Base-by-base conservation (phyloP, 257 asterid species). In the Misopates orontium region DNA sequence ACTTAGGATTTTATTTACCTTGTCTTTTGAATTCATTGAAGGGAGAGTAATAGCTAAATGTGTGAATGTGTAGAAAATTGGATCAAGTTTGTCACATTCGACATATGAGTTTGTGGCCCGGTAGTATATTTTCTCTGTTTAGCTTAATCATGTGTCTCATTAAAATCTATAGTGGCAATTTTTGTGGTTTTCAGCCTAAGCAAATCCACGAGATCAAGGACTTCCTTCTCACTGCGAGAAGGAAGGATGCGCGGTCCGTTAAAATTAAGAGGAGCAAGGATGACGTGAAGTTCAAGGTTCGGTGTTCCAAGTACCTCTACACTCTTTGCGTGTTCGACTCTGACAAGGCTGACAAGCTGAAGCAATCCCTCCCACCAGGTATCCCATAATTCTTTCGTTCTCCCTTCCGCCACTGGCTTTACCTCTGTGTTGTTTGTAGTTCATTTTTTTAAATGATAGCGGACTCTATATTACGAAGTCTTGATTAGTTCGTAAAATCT, bases 361-460 rank as follows among this genome's bases (percentile, higher is more conserved):
- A 78, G 80, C 83, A 78, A 64, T 78, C 83, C 42, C 79, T 78
- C 36, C 83, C 83, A 18, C 83, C 83, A 62, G 83, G 83, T 78
- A 45, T 45, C 5, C 18, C 8, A 0, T 13, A 3, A 14, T 45
- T 44, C n/a, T 0, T 25, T 56, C 14, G 42, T 36, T 28, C 4
- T 28, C 36, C 3, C 36, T 7, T 28, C 42, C 1, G 42, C 10
- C 4, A 2, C 6, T 28, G 36, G 2, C 6, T 28, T 28, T 28
- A 28, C n/a, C 6, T 54, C 16, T 11, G 21, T 48, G 3, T 14
- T 17, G 13, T 50, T 14, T 12, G 51, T 3, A 4, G 4, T 45
- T 45, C 51, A 13, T 45, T n/a, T 16, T 45, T 5, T 14, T 45
- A 13, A 7, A 4, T 14, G 19, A 13, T 13, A 3, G 18, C 36